Percentiles rank a stretch among this genome's conserved stretches.
phyloP scores from a whole-genome alignment of 169 alveolate species.

The Toxoplasma gondii region DNA sequence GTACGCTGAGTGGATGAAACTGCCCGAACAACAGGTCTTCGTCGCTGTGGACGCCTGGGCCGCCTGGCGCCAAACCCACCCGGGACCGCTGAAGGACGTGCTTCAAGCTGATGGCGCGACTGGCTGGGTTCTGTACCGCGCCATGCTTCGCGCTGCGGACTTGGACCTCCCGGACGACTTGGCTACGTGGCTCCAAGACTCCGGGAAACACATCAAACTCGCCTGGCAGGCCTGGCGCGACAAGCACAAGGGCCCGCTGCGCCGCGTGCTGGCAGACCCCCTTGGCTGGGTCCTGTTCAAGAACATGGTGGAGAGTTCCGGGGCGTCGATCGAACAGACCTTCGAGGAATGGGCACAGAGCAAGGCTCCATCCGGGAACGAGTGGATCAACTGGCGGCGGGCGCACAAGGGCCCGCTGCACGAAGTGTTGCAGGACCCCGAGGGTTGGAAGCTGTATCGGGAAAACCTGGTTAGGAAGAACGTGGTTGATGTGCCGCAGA shows the following conservation, averaged over 20 bases:
- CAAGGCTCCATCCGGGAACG: slow-evolving; percentile 44
- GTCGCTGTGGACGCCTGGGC: slow-evolving; percentile 56
- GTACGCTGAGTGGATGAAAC: slow-evolving; percentile 60
- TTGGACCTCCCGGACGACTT: slow-evolving; percentile 16
- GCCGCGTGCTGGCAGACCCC: slow-evolving; percentile 47
- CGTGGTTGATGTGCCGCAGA: slow-evolving; percentile 50
- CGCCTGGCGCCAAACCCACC: slow-evolving; percentile 51
- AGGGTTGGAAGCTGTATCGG: slow-evolving; percentile 61
- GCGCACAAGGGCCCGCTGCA: slow-evolving; percentile 65
- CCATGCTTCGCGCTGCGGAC: slow-evolving; percentile 8
- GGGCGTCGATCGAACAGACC: slow-evolving; percentile 29
- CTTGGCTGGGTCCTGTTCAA: slow-evolving; percentile 62
- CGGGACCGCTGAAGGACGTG: slow-evolving; percentile 22
- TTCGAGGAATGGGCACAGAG: slow-evolving; percentile 64
- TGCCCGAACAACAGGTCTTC: slow-evolving; percentile 49
- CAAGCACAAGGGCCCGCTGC: not conserved
- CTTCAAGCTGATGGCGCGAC: slow-evolving; percentile 9
- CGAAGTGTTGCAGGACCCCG: slow-evolving; percentile 61
- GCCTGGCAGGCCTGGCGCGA: slow-evolving; percentile 1
- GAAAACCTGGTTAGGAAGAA: slow-evolving; percentile 47
- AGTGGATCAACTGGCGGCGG: slow-evolving; percentile 60
- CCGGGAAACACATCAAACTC: slow-evolving; percentile 7
- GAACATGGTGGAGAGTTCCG: slow-evolving; percentile 47
- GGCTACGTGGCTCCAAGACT: slow-evolving; percentile 21
- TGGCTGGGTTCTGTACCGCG: slow-evolving; percentile 53